These are phyloP conservation scores for Bipolaris zeicola DNA, from an alignment of 2,329 filamentous ascomycete species.

Conservation along the genomic window DNA sequence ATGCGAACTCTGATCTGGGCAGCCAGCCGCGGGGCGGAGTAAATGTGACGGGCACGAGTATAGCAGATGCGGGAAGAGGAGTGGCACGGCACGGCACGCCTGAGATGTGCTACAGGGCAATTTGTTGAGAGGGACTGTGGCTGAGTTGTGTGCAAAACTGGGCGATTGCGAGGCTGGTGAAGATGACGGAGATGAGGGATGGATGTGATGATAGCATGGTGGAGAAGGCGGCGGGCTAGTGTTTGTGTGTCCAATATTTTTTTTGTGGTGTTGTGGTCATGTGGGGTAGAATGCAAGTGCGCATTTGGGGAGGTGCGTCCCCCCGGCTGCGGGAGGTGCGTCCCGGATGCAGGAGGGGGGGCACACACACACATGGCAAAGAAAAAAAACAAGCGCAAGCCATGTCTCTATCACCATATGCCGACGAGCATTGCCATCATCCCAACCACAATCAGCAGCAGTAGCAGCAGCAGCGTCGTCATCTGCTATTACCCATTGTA, in stretches of 20 bases:
- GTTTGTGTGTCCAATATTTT: neutral
- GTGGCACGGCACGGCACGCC: constrained; percentile 13
- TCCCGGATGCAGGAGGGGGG: no score
- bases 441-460: no score
- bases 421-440: neutral
- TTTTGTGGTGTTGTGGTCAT: neutral
- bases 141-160: constrained; percentile 3
- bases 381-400: no score
- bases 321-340: neutral
- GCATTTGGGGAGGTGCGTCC: neutral
- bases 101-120: neutral
- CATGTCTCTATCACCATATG: no score
- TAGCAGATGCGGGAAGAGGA: neutral
- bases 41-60: neutral
- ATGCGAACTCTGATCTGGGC: neutral
- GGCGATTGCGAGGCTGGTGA: neutral
- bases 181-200: neutral
- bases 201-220: neutral
- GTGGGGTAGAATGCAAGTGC: neutral
- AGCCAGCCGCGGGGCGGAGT: constrained; percentile 7
- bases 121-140: constrained; percentile 7
- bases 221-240: neutral
- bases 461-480: no score
- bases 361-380: no score
- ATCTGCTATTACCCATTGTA: no score